A percentile compares a stretch with the other conserved stretches of the same genome.
Evolutionary conservation across 352 stramenopile species (phyloP).

Genomic region (Halophytophthora batemanensis): DNA sequence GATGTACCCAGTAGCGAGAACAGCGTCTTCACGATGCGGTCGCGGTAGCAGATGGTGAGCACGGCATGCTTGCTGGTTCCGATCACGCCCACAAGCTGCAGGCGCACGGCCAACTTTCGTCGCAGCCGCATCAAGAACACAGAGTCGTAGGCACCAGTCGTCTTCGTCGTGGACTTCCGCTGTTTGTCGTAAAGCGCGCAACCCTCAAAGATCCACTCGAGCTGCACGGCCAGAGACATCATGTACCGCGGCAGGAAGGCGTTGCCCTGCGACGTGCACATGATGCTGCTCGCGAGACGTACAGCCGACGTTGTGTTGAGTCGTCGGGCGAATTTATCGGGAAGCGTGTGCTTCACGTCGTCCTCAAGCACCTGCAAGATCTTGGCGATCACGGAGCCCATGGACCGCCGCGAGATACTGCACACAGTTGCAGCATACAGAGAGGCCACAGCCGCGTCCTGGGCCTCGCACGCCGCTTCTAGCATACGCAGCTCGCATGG

Average conservation of each 20-base stretch:
- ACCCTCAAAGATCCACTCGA: constrained; percentile 71
- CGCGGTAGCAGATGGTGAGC: constrained; percentile 78
- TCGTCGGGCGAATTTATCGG: constrained; percentile 58
- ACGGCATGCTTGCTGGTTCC: constrained; percentile 72
- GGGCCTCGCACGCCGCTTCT: constrained; percentile 52
- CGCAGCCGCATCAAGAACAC: constrained; percentile 56
- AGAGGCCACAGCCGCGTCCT: constrained; percentile 70
- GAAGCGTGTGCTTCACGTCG: constrained; percentile 59
- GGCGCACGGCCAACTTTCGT: constrained; percentile 69
- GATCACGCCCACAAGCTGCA: constrained; percentile 77
- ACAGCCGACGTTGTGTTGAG: constrained; percentile 73
- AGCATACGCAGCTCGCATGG: constrained; percentile 49
- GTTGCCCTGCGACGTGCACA: constrained; percentile 60
- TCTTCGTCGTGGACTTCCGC: constrained; percentile 3
- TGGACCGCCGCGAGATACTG: constrained; percentile 71
- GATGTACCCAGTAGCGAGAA: constrained; percentile 75
- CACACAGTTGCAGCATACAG: constrained; percentile 80
- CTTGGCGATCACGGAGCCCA: constrained; percentile 82
- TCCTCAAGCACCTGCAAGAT: constrained; percentile 81
- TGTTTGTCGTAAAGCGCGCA: constrained; percentile 53
- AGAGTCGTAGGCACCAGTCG: constrained; percentile 10
- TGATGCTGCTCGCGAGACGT: constrained; percentile 69
- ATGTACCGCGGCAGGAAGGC: constrained; percentile 84
- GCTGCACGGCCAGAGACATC: constrained; percentile 77
- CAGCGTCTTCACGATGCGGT: constrained; percentile 81